Conservation (phyloP, 768 basidiomycete genomes). For the Amanita molliuscula region DNA sequence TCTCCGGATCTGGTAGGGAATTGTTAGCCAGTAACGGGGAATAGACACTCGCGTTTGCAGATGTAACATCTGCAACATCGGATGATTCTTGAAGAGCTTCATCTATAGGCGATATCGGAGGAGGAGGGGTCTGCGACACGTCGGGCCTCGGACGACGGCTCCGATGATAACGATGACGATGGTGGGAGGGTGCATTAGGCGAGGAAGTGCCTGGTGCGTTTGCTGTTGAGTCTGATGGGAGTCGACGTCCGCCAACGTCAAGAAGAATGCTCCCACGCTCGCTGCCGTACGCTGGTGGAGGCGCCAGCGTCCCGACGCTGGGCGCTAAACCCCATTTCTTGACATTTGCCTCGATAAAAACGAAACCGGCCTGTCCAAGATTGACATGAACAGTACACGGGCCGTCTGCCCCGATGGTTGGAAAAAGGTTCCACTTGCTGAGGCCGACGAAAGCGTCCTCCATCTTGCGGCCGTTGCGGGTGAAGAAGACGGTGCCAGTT, state of each 20-base stretch:
- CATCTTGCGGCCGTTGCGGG: conserved; percentile 92
- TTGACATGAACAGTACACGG: conserved; percentile 97
- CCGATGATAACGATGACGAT: conserved; percentile 43
- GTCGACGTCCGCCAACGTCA: conserved; percentile 68
- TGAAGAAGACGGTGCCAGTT: conserved; percentile 98
- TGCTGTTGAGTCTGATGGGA: conserved; percentile 27
- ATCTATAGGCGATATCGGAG: conserved; percentile 73
- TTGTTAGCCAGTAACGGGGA: conserved; percentile 9
- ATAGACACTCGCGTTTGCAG: conserved; percentile 16
- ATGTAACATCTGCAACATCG: conserved; percentile 22
- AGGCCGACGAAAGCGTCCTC: conserved; percentile 94
- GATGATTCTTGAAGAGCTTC: conserved; percentile 42
- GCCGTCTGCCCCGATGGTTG: conserved; percentile 92
- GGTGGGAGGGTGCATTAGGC: conserved; percentile 39
- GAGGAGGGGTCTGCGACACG: conserved; percentile 37
- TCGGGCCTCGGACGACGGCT: conserved; percentile 40
- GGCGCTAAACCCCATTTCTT: conserved; percentile 99
- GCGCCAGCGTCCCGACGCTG: conserved; percentile 92
- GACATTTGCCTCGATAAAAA: conserved; percentile 98
- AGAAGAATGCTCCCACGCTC: conserved; percentile 94
- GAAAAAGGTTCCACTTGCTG: conserved; percentile 89
- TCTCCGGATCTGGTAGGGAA: conserved; percentile 11
- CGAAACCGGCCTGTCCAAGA: conserved; percentile 95
- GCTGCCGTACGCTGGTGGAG: conserved; percentile 95
- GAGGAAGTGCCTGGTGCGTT: conserved; percentile 34